Conservation (phyloP, 352 stramenopile species). For the Pythium dissimile region DNA sequence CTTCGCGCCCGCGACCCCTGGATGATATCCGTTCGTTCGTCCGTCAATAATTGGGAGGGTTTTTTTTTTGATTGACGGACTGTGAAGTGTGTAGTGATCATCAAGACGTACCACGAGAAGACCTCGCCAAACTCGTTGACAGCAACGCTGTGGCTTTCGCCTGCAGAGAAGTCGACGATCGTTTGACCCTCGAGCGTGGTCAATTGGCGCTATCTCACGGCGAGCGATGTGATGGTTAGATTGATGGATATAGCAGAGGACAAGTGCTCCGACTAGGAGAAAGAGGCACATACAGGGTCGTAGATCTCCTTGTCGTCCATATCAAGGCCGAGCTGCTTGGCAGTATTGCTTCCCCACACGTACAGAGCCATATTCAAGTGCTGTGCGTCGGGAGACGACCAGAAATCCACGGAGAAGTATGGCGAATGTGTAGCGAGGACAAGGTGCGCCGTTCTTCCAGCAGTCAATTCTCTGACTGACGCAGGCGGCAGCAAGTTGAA, state of each 20-base stretch:
- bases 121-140: conserved; percentile 83
- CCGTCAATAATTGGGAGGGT: background rate
- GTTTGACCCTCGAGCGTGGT: conserved; percentile 49
- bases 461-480: background rate
- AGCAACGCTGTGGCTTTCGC: conserved; percentile 68
- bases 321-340: conserved; percentile 68
- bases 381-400: background rate
- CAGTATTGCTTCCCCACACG: conserved; percentile 69
- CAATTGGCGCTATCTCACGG: conserved; percentile 39
- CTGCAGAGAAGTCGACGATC: conserved; percentile 70
- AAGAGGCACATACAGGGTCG: conserved; percentile 35
- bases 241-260: background rate
- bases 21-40: too few species aligned
- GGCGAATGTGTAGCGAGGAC: background rate
- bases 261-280: background rate
- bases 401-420: background rate
- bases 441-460: background rate
- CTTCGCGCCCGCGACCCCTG: conserved; percentile 65
- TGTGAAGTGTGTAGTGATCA: too few species aligned
- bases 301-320: conserved; percentile 47
- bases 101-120: conserved; percentile 50
- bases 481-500: conserved; percentile 14
- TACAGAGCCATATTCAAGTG: conserved; percentile 58
- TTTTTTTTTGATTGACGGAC: background rate
- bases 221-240: background rate